Evolutionary conservation across 164 flowering plant species (phyloP), one percentile per base, ranked within the genome.

Genomic region (Vitis amurensis): DNA sequence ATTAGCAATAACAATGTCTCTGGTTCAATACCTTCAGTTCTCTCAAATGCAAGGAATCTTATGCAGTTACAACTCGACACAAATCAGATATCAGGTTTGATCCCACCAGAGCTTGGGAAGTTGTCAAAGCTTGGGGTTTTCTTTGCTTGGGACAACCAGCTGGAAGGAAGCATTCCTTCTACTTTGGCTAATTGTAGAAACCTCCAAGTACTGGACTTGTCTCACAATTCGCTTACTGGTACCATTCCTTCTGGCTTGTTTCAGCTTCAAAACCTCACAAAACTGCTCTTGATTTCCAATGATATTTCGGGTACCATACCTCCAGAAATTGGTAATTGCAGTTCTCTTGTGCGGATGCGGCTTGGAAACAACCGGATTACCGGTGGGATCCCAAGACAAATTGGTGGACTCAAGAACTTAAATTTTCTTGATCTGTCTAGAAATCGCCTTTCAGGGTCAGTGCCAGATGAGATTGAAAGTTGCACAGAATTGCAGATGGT

Each of bases 241-340:
- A 79, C 72, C 63, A 75, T 93, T 30, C 97, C 98, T 9, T 69
- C 90, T 1, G 84, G 88, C 7, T 37, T 94, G 17, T 92, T 94
- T 71, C 80, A 78, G 78, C 87, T 94, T 6, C 74, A 61, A 9
- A 92, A 91, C 68, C 80, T 94, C 61, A 89, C 95, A 9, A 94
- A 92, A 75, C 81, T 94, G 55, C 86, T 94, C 15, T 72, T 94
- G 80, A 76, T 94, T 31, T 84, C 84, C 5, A 92, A 94, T 74
- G 91, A 84, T 23, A 78, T 94, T 14, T 91, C 97, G 0, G 99
- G 99, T 50, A 31, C 75, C 2, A 86, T 94, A 13, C 98, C 99
- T 0, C 76, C 73, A 0, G 92, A 89, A 61, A 83, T 94, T 16
- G 95, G 96, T 15, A 75, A 80, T 37, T 83, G 88, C 65, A 81